Base-by-base conservation (phyloP, 371 early-diverging fungal genomes). In the Rhizopus sp. region DNA sequence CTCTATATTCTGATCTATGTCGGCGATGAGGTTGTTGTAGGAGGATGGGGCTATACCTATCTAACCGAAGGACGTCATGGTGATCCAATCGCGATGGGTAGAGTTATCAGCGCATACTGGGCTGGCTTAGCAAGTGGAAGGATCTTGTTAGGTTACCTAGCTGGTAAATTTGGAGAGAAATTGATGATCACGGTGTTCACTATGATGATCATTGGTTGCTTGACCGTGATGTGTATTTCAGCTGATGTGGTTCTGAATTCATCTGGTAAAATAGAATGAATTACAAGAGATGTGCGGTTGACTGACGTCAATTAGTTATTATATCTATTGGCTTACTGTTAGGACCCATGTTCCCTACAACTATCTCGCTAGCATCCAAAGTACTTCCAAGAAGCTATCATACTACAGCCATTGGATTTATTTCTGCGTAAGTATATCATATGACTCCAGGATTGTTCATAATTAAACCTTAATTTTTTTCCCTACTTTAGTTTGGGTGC, bases 291-390 rank as follows among this genome's bases (percentile, higher is more conserved):
- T 33, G 10, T 9, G 10, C 23, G 23, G 23, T 2, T 2, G 23
- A 23, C 23, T 23, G 23, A 23, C 23, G 23, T 23, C 23, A 23
- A 23, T 23, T 54, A 62, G 64, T 51, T 10, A 49, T 73, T 7
- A 39, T 73, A 15, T 17, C 53, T 4, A 8, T 68, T 17, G 73
- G 73, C 2, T 55, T 70, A 2, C 50, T 65, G 29, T 50, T 73
- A 31, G 73, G 73, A 3, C 73, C 73, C 2, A 64, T 73, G 65
- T 73, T 70, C 15, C 73, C 73, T 47, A 70, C 68, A 0, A 70
- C 68, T 5, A 66, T 73, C 9, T 67, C 70, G 7, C 35, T 73
- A 9, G 66, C 61, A 17, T 73, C 73, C 4, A 66, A 70, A 34
- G 60, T 63, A 3, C 40, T 73, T 0, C 73, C 73, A 33, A 59